Conservation (phyloP, 1,284 basidiomycete species). For the Inonotus obliquus region DNA sequence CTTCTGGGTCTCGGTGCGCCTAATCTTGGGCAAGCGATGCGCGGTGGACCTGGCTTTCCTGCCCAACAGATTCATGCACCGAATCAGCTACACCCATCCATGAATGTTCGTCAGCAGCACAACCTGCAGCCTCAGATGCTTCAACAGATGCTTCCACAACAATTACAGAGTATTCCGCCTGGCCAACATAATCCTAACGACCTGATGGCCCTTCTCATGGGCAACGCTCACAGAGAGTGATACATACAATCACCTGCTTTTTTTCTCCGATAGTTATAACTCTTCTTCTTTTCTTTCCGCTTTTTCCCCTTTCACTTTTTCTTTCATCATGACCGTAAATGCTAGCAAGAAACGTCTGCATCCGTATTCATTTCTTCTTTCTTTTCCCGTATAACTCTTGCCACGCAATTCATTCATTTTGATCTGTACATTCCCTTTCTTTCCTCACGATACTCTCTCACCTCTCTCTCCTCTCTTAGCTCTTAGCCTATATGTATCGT, state of each 20-base stretch:
- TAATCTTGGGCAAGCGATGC: constrained; percentile 36
- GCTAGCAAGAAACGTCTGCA: neutral
- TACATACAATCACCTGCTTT: neutral
- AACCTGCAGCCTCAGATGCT: constrained; percentile 48
- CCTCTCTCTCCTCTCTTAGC: neutral
- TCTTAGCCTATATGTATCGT: neutral
- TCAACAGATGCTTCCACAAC: constrained; percentile 52
- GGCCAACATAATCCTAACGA: constrained; percentile 55
- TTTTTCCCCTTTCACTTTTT: too few relatives aligned
- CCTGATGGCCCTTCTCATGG: constrained; percentile 76
- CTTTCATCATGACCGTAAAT: neutral
- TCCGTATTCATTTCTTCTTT: neutral
- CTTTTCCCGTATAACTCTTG: constrained; percentile 1
- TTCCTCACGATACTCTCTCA: constrained; percentile 12
- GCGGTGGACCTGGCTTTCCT: constrained; percentile 42
- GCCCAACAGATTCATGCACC: constrained; percentile 45
- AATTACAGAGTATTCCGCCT: constrained; percentile 45
- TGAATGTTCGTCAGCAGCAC: constrained; percentile 41
- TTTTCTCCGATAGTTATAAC: neutral
- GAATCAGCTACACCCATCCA: constrained; percentile 33
- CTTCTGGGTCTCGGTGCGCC: constrained; percentile 43
- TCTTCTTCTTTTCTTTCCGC: neutral
- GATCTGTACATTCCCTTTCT: constrained; percentile 18
- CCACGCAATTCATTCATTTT: neutral
- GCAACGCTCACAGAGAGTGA: constrained; percentile 57